These are phyloP conservation scores for Bruguiera parviflora DNA, from an alignment of 345 rosid genomes.

Conservation along the genomic window DNA sequence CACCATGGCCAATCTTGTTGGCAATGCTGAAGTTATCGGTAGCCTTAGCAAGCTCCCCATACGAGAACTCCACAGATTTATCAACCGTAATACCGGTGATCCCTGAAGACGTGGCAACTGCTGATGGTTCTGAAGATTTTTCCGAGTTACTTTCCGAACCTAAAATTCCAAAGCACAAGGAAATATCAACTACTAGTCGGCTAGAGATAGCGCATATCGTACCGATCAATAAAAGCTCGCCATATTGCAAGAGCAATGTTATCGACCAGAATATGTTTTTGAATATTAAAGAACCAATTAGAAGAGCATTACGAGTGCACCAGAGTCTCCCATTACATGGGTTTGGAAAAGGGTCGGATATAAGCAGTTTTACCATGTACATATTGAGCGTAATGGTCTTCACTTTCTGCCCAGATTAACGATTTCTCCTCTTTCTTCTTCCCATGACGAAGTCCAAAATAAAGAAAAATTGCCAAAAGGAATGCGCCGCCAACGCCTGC, in stretches of 20 bases:
- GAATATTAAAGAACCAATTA: too few relatives aligned
- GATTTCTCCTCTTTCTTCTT: slow-evolving; percentile 37
- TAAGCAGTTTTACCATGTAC: slow-evolving; percentile 19
- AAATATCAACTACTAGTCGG: too few relatives aligned
- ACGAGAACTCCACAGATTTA: slow-evolving; percentile 79
- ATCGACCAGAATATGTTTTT: background rate
- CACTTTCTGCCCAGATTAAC: slow-evolving; percentile 15
- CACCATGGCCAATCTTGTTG: slow-evolving; percentile 87
- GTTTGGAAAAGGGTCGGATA: too few relatives aligned
- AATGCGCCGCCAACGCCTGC: slow-evolving; percentile 43
- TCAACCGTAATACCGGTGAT: slow-evolving; percentile 69
- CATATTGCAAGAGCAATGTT: background rate
- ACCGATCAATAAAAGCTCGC: background rate
- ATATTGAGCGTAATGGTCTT: slow-evolving; percentile 16
- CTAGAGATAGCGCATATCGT: too few relatives aligned
- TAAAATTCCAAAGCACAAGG: slow-evolving; percentile 14
- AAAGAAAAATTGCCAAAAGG: slow-evolving; percentile 39
- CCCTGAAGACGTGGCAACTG: slow-evolving; percentile 38
- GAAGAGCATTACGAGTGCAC: too few relatives aligned
- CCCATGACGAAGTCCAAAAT: slow-evolving; percentile 45
- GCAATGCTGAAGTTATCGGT: slow-evolving; percentile 78
- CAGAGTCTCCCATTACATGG: too few relatives aligned
- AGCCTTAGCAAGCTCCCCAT: slow-evolving; percentile 86
- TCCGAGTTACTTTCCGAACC: slow-evolving; percentile 29
- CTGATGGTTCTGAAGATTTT: slow-evolving; percentile 31